Conservation (phyloP, 2,329 filamentous ascomycete species). For the Phyllosticta capitalensis region DNA sequence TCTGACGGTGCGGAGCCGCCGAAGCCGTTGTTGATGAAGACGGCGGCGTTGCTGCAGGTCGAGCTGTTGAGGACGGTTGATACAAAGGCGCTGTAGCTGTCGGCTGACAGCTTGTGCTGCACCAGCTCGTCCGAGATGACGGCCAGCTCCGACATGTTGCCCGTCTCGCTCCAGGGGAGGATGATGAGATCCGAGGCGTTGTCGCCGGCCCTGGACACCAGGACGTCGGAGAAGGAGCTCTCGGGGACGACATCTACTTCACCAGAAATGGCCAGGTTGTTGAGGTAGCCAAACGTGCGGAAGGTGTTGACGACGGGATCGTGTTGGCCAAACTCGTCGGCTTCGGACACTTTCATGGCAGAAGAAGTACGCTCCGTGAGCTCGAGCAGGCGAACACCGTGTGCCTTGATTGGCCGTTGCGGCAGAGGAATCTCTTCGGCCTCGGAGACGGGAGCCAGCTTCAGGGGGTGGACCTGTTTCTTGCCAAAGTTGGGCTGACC, state of each 20-base stretch:
- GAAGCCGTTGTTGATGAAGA: slow-evolving; percentile 69
- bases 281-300: slow-evolving; percentile 74
- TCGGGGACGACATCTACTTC: slow-evolving; percentile 73
- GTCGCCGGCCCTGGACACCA: slow-evolving; percentile 51
- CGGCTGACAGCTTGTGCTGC: slow-evolving; percentile 49
- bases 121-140: slow-evolving; percentile 39
- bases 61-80: slow-evolving; percentile 54
- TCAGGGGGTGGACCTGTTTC: slow-evolving; percentile 28
- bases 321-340: slow-evolving; percentile 52
- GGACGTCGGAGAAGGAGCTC: slow-evolving; percentile 65
- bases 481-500: slow-evolving; percentile 35
- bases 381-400: slow-evolving; percentile 77
- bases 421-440: slow-evolving; percentile 9
- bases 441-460: slow-evolving; percentile 5
- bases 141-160: slow-evolving; percentile 60
- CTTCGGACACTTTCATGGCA: slow-evolving; percentile 86
- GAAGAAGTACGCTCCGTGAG: slow-evolving; percentile 88
- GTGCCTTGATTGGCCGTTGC: slow-evolving; percentile 55
- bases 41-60: slow-evolving; percentile 53
- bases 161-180: slow-evolving; percentile 83
- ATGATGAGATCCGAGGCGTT: slow-evolving; percentile 59
- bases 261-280: slow-evolving; percentile 74
- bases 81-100: slow-evolving; percentile 66
- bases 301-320: slow-evolving; percentile 91
- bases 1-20: slow-evolving; percentile 36